Percentiles rank a stretch among this genome's conserved stretches.
These are phyloP conservation scores for Thalassiosira hispida DNA, from an alignment of 352 stramenopile species.

Conservation along the genomic window DNA sequence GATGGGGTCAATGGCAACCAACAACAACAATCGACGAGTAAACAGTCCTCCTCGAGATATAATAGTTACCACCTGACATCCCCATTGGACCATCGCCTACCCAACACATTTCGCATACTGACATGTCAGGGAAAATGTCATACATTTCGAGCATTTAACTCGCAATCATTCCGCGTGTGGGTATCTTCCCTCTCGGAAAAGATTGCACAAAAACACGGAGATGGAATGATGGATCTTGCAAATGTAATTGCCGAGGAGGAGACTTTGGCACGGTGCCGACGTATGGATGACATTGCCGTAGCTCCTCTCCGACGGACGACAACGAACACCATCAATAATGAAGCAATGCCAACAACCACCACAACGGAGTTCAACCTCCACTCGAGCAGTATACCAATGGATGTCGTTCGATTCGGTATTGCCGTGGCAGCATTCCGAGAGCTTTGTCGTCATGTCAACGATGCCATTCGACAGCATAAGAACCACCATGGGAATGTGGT, in stretches of 20 bases:
- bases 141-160: slow-evolving; percentile 60
- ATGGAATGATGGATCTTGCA: slow-evolving; percentile 67
- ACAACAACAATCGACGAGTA: slow-evolving; percentile 16
- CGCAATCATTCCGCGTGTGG: slow-evolving; percentile 59
- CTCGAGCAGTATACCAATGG: slow-evolving; percentile 21
- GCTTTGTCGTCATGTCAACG: slow-evolving; percentile 64
- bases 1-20: slow-evolving; percentile 12
- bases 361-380: too few relatives aligned
- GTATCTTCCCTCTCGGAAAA: slow-evolving; percentile 54
- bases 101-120: slow-evolving; percentile 67
- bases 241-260: slow-evolving; percentile 74
- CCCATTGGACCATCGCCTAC: slow-evolving; percentile 49
- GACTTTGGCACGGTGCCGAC: slow-evolving; percentile 55
- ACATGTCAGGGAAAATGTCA: slow-evolving; percentile 52
- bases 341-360: too few relatives aligned
- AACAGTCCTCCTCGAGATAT: slow-evolving; percentile 9
- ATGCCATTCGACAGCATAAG: slow-evolving; percentile 23
- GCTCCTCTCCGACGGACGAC: slow-evolving; percentile 29
- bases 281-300: slow-evolving; percentile 50
- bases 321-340: not conserved
- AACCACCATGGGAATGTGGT: slow-evolving; percentile 30
- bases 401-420: slow-evolving; percentile 58
- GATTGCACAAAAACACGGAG: slow-evolving; percentile 64
- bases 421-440: slow-evolving; percentile 68
- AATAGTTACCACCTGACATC: slow-evolving; percentile 15